Evolutionary conservation across 2,329 filamentous ascomycete species (phyloP).

Genomic region (Cercospora zeae-maydis): DNA sequence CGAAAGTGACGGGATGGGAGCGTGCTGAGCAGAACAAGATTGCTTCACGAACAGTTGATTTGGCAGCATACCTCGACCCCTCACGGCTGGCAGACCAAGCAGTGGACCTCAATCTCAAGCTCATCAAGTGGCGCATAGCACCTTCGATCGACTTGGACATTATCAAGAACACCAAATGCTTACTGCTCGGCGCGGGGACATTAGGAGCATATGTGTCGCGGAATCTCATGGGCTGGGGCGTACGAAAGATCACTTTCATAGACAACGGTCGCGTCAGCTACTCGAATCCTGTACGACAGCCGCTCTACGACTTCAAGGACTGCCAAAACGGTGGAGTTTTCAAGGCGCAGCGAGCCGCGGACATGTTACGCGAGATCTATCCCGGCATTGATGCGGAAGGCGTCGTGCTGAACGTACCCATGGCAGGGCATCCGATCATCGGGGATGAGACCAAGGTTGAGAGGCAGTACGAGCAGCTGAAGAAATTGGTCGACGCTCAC

Average conservation of each 20-base stretch:
- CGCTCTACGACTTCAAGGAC: slow-evolving; percentile 85
- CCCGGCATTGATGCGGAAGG: slow-evolving; percentile 82
- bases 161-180: slow-evolving; percentile 85
- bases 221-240: slow-evolving; percentile 91
- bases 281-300: slow-evolving; percentile 93
- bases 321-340: slow-evolving; percentile 78
- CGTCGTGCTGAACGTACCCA: slow-evolving; percentile 80
- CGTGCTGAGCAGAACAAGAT: slow-evolving; percentile 75
- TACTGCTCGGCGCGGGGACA: slow-evolving; percentile 88
- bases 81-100: slow-evolving; percentile 82
- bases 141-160: slow-evolving; percentile 81
- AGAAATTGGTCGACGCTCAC: slow-evolving; percentile 73
- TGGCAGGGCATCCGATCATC: slow-evolving; percentile 86
- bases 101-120: slow-evolving; percentile 91
- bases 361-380: slow-evolving; percentile 79
- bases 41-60: slow-evolving; percentile 70
- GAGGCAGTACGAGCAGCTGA: slow-evolving; percentile 70
- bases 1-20: slow-evolving; percentile 95
- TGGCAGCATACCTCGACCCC: slow-evolving; percentile 93
- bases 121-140: slow-evolving; percentile 98
- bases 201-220: slow-evolving; percentile 90
- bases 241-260: slow-evolving; percentile 90
- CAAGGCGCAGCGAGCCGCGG: slow-evolving; percentile 78
- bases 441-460: slow-evolving; percentile 64
- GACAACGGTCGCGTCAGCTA: slow-evolving; percentile 92